A percentile compares a stretch with the other conserved stretches of the same genome.
Evolutionary conservation across 192 early-diverging fungal genomes (phyloP).

Genomic region (Mortierella antarctica): DNA sequence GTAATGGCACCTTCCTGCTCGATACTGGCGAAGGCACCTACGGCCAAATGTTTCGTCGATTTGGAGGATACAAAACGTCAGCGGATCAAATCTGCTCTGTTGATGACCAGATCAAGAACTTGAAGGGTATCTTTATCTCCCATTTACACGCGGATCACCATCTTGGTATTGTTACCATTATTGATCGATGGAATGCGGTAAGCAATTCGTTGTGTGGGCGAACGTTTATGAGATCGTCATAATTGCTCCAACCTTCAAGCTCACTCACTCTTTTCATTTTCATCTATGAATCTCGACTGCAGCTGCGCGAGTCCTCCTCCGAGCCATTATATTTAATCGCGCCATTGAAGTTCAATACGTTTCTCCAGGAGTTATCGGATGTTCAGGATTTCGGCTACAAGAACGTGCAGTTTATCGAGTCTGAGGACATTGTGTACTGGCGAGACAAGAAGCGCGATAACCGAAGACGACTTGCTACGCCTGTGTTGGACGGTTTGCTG

Average conservation of each 20-base stretch:
- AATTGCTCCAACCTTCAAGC: not conserved
- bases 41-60: slow-evolving; percentile 82
- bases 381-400: slow-evolving; percentile 73
- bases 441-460: slow-evolving; percentile 21
- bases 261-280: slow-evolving; percentile 3
- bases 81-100: slow-evolving; percentile 53
- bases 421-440: slow-evolving; percentile 60
- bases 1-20: slow-evolving; percentile 75
- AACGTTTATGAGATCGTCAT: not conserved
- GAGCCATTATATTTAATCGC: slow-evolving; percentile 63
- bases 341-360: slow-evolving; percentile 63
- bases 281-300: not conserved
- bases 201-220: not conserved
- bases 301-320: slow-evolving; percentile 22
- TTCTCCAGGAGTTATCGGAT: slow-evolving; percentile 76
- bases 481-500: slow-evolving; percentile 25
- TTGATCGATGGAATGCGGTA: slow-evolving; percentile 78
- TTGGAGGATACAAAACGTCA: slow-evolving; percentile 45
- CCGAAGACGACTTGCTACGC: not conserved
- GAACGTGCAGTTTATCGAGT: slow-evolving; percentile 61
- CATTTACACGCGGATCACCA: slow-evolving; percentile 99
- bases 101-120: slow-evolving; percentile 61
- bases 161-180: slow-evolving; percentile 80
- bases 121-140: slow-evolving; percentile 88
- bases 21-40: slow-evolving; percentile 94